Conservation (phyloP, 1,139 yeast genomes). For the Zygoascus meyerae region DNA sequence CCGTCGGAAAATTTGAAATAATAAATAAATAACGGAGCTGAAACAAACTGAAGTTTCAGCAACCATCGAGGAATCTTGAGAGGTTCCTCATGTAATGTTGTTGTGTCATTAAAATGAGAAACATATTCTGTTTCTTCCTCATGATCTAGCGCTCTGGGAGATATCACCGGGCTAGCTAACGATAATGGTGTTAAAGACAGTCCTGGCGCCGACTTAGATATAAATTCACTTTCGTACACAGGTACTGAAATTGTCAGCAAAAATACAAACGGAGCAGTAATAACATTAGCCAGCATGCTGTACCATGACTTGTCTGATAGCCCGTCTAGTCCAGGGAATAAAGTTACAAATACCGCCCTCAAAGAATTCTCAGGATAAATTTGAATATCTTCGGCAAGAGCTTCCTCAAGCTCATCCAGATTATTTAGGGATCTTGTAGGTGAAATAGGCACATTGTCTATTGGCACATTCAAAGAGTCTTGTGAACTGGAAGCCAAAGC, state of each 20-base stretch:
- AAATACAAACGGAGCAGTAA: slow-evolving; percentile 42
- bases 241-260: slow-evolving; percentile 47
- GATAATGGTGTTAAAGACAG: too few species aligned
- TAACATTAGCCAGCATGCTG: slow-evolving; percentile 29
- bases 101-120: too few species aligned
- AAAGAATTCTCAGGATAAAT: background rate
- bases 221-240: slow-evolving; percentile 31
- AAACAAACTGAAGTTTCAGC: slow-evolving; percentile 25
- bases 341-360: slow-evolving; percentile 14
- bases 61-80: slow-evolving; percentile 22
- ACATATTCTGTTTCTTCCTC: too few species aligned
- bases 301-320: slow-evolving; percentile 23
- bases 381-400: background rate
- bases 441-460: background rate
- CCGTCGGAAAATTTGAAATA: slow-evolving; percentile 12
- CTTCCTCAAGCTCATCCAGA: slow-evolving; percentile 8
- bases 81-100: background rate
- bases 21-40: slow-evolving; percentile 26
- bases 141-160: too few species aligned
- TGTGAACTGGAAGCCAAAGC: too few species aligned
- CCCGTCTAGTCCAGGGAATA: slow-evolving; percentile 28
- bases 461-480: too few species aligned
- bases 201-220: background rate
- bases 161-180: too few species aligned
- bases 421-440: slow-evolving; percentile 7